Evolutionary conservation across 2,329 filamentous ascomycete species (phyloP).

Genomic region (Eutypa lata): DNA sequence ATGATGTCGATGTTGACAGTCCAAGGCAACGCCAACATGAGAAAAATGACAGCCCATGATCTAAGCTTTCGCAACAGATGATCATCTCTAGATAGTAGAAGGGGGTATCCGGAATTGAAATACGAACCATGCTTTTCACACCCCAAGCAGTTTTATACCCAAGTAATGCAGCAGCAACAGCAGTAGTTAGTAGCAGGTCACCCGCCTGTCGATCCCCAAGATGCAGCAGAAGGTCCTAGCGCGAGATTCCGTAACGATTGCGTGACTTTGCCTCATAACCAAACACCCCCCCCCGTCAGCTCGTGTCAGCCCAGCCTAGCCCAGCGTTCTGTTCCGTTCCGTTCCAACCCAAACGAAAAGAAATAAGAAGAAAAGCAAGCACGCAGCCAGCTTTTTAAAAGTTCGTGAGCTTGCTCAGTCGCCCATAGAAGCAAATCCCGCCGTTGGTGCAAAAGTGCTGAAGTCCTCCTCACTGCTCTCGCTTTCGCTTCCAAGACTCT

Average conservation of each 20-base stretch:
- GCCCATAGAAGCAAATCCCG: slow-evolving; percentile 29
- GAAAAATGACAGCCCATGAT: too few relatives aligned
- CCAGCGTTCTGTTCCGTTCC: too few relatives aligned
- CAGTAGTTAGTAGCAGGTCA: too few relatives aligned
- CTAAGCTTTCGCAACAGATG: too few relatives aligned
- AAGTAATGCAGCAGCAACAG: too few relatives aligned
- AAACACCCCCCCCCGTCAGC: not conserved
- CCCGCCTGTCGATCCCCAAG: not conserved
- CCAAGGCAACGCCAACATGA: too few relatives aligned
- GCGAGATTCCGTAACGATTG: slow-evolving; percentile 1
- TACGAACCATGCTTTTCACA: too few relatives aligned
- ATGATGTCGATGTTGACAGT: too few relatives aligned
- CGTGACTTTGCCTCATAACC: not conserved
- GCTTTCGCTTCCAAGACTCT: slow-evolving; percentile 48
- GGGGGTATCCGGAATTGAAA: not conserved
- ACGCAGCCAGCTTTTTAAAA: too few relatives aligned
- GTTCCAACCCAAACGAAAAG: slow-evolving; percentile 6
- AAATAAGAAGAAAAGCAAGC: slow-evolving; percentile 2
- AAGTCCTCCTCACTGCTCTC: slow-evolving; percentile 58
- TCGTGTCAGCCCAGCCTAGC: slow-evolving; percentile 18
- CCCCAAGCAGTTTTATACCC: too few relatives aligned
- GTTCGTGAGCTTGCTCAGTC: slow-evolving; percentile 13
- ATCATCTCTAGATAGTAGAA: not conserved
- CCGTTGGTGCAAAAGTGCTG: slow-evolving; percentile 38
- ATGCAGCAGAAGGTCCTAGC: not conserved